Evolutionary conservation across 1,284 basidiomycete genomes (phyloP).

Genomic region (Cryptococcus amylolentus): DNA sequence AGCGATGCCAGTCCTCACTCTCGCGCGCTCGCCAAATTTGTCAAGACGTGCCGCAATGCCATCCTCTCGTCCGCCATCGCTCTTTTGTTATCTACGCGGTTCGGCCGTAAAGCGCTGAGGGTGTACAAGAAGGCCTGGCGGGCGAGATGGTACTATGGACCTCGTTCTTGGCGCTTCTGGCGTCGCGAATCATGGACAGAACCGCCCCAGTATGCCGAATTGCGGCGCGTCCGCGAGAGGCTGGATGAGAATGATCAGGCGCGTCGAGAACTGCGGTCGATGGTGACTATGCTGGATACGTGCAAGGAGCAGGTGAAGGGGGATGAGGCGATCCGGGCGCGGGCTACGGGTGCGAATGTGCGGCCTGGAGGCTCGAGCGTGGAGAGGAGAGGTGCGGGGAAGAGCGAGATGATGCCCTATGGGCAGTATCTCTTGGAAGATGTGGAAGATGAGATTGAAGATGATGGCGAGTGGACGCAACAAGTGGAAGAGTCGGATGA

Average conservation of each 20-base stretch:
- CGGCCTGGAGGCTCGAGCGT: neutral
- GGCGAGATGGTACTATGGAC: slow-evolving; percentile 46
- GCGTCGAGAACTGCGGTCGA: neutral
- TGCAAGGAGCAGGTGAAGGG: neutral
- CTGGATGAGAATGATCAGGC: neutral
- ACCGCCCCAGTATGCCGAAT: slow-evolving; percentile 9
- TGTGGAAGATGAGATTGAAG: slow-evolving; percentile 27
- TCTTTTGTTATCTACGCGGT: slow-evolving; percentile 25
- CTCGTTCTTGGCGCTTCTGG: slow-evolving; percentile 42
- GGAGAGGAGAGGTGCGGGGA: neutral
- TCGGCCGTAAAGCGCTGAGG: slow-evolving; percentile 21
- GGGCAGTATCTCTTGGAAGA: slow-evolving; percentile 21
- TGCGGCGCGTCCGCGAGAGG: neutral
- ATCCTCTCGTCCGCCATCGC: slow-evolving; percentile 19
- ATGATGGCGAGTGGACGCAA: slow-evolving; percentile 32
- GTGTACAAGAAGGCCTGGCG: slow-evolving; percentile 15
- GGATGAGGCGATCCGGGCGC: neutral
- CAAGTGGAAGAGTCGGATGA: slow-evolving; percentile 16
- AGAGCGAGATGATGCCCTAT: slow-evolving; percentile 7
- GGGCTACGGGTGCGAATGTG: neutral
- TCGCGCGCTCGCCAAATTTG: slow-evolving; percentile 29
- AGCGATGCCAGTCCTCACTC: slow-evolving; percentile 25
- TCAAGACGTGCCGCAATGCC: slow-evolving; percentile 18
- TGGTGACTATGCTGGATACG: neutral
- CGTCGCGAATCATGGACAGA: slow-evolving; percentile 34